Percentiles rank a stretch among this genome's conserved stretches.
phyloP scores from a whole-genome alignment of 139 green algal species.

The Spirogloea muscicola region DNA sequence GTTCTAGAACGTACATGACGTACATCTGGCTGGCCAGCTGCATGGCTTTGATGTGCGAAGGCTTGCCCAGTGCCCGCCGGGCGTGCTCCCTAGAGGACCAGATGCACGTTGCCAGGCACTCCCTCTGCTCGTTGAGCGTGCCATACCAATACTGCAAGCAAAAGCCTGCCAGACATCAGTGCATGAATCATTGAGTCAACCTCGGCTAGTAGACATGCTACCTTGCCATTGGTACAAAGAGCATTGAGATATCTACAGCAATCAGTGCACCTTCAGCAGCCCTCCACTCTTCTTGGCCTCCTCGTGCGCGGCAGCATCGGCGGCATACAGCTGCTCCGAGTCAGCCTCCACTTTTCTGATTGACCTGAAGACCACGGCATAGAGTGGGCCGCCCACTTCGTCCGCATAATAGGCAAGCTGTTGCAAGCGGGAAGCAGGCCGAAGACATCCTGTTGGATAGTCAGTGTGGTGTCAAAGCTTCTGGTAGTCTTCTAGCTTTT shows the following conservation, averaged over 20 bases:
- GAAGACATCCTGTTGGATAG: background rate
- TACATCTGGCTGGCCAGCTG: conserved; percentile 5
- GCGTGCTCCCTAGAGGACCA: background rate
- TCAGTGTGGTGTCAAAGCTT: background rate
- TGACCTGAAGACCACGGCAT: conserved; percentile 22
- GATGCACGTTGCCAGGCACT: conserved; percentile 14
- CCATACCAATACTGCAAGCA: conserved; percentile 22
- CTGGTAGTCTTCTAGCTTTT: no score
- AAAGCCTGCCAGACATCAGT: no score
- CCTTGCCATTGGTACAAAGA: background rate
- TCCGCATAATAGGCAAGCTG: background rate
- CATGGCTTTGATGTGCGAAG: conserved; percentile 12
- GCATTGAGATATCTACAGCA: background rate
- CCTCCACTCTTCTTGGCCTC: background rate
- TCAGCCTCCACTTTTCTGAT: background rate
- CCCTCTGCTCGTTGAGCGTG: conserved; percentile 6
- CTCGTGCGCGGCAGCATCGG: conserved; percentile 10
- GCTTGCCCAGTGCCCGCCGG: background rate
- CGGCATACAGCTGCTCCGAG: background rate
- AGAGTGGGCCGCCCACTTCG: background rate
- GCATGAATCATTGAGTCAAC: background rate
- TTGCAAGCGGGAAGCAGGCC: background rate
- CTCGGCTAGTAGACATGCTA: no score
- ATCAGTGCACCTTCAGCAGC: conserved; percentile 15
- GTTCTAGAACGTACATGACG: background rate